phyloP scores from a whole-genome alignment of 257 asterid genomes.

The Mentha longifolia region DNA sequence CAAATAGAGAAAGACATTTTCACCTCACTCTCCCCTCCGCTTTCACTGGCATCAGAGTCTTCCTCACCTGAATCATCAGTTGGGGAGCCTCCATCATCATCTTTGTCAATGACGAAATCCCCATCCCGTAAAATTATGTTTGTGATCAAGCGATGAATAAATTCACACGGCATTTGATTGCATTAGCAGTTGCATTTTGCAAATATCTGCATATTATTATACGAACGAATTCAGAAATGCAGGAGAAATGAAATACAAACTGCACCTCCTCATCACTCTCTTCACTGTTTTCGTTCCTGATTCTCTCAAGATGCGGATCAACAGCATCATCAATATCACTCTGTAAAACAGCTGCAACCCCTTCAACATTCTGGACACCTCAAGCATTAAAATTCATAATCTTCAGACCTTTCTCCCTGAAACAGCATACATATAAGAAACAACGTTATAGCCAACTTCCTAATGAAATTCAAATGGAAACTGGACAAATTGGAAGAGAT shows the following conservation, averaged over 20 bases:
- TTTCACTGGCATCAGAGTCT: constrained; percentile 73
- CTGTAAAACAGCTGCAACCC: constrained; percentile 65
- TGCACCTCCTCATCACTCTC: constrained; percentile 79
- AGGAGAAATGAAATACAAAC: constrained; percentile 21
- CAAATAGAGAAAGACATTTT: constrained; percentile 5
- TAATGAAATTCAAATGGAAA: constrained; percentile 24
- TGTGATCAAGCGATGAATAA: neutral
- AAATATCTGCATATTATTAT: neutral
- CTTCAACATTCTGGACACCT: constrained; percentile 50
- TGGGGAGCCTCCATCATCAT: constrained; percentile 93
- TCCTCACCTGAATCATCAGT: constrained; percentile 94
- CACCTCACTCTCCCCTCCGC: constrained; percentile 74
- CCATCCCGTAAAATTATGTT: constrained; percentile 59
- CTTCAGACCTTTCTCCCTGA: constrained; percentile 79
- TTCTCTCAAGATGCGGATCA: constrained; percentile 89
- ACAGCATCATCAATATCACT: constrained; percentile 72
- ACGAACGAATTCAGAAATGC: neutral
- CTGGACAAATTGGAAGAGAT: constrained; percentile 76
- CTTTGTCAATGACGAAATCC: constrained; percentile 73
- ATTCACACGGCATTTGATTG: neutral
- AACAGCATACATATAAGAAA: constrained; percentile 28
- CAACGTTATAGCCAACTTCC: constrained; percentile 24
- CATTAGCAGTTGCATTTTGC: no score
- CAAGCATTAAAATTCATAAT: constrained; percentile 62
- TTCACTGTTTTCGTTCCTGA: constrained; percentile 78